Base-by-base conservation (phyloP, 108 stramenopile genomes). In the Pseudonitzschia pungens region DNA sequence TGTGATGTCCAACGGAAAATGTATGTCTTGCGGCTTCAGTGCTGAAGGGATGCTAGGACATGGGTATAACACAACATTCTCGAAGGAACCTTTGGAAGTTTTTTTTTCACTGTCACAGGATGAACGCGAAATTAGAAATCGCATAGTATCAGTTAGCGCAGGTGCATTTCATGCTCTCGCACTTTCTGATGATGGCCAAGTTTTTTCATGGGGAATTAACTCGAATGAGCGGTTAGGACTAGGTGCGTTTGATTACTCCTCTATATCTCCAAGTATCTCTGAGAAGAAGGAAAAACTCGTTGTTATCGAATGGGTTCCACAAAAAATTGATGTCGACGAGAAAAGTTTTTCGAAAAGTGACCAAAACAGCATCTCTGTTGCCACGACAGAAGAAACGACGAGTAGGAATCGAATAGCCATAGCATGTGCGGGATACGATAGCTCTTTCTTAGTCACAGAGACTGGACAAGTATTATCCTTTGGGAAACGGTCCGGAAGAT, bases 21-120 rank as follows among this genome's bases (percentile, higher is more conserved):
- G 83, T 71, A 65, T 83, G 42, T 81, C 83, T 2, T 93, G 87
- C 78, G 91, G 91, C 6, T 74, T 81, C 26, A 92, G 88, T 71
- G 70, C 64, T 18, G 87, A 92, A 68, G 91, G 88, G 10, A 76
- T 92, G 78, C 82, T 92, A 1, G 91, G 87, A 0, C 77, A 84
- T 9, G 88, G 87, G 14, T 42, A 70, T 12, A 55, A 78, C 58
- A 58, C 57, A 9, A 67, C 52, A 21, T 76, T 75, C 27, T 51
- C 78, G 1, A 51, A 56, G 44, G 71, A 74, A 52, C 87, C 89
- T 14, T 77, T 52, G 0, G 88, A 87, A 75, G 62, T 72, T 7
- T 78, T 91, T 48, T 77, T 82, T n/a, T 27, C 62, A 15, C 60
- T 6, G 20, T 27, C 33, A 36, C 40, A 64, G n/a, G 52, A 27